Evolutionary conservation across 192 early-diverging fungal species (phyloP).

Genomic region (Backusella tuberculispora): DNA sequence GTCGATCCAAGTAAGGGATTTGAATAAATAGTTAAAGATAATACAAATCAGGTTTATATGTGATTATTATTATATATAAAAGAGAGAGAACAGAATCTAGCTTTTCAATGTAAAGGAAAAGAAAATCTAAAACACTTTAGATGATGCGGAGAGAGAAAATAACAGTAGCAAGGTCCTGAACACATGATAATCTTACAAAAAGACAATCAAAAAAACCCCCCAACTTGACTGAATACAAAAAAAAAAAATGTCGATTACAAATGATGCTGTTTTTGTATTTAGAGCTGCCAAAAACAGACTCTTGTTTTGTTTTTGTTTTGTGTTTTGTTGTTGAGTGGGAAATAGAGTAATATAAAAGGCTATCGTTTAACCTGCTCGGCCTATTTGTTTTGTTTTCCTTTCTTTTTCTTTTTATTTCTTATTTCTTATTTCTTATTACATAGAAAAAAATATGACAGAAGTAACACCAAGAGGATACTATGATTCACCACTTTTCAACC

Average conservation of each 20-base stretch:
- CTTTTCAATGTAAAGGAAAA: background rate
- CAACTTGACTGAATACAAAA: too few species aligned
- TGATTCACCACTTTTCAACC: background rate
- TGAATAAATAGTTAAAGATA: too few species aligned
- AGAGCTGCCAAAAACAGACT: too few species aligned
- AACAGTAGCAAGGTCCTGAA: background rate
- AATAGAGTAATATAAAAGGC: background rate
- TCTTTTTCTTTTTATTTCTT: background rate
- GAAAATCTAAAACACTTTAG: background rate
- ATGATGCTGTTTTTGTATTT: too few species aligned
- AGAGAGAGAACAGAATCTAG: too few species aligned
- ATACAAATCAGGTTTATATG: too few species aligned
- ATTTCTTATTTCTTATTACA: background rate
- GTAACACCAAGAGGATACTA: background rate
- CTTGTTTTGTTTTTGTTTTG: background rate
- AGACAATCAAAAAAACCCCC: background rate
- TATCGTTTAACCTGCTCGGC: background rate
- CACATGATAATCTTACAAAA: conserved; percentile 2
- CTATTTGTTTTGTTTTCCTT: background rate
- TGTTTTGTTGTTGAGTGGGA: background rate
- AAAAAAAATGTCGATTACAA: background rate
- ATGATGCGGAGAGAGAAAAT: background rate
- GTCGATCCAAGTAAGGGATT: background rate
- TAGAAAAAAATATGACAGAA: background rate
- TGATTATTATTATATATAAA: too few species aligned